Evolutionary conservation across 1,284 basidiomycete species (phyloP), one percentile per base, ranked within the genome.

Genomic region (Wallemia ichthyophaga): DNA sequence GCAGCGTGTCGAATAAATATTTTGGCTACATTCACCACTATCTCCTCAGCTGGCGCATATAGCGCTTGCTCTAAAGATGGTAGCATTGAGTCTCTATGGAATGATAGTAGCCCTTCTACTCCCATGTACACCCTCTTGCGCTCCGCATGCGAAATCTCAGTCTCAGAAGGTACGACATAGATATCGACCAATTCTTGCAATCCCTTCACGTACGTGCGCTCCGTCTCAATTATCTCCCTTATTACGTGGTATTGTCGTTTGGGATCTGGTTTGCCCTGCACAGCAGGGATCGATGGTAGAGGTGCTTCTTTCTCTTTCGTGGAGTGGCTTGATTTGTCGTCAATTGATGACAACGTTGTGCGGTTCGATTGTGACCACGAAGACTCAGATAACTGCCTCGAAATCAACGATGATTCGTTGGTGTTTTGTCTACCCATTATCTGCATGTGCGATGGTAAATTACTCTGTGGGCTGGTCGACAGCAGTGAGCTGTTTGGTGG

Each of bases 111-210:
- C 1, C 83, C 79, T 63, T 96, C 92, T 32, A 96, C 74, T 26
- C 91, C 88, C 61, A 81, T 81, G 69, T 96, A 98, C 25, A 96
- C 88, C 37, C 91, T 76, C 67, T 85, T 88, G 61, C 92, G 80
- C 70, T 96, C 94, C 1, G 78, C 68, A 19, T 75, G 72, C n/a
- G 89, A 86, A n/a, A 94, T 76, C 21, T 89, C 74, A 0, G 85
- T 83, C 62, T 94, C 87, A 67, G 80, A 84, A 32, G 88, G 87
- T 65, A 79, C 81, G 70, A 98, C 84, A 68, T 98, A 99, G 62
- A 98, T 94, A 61, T 91, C 84, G 58, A 91, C 80, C 25, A 99
- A 77, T 70, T 95, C 92, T 67, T 84, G 80, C 24, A 99, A 72
- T 15, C 86, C 85, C 64, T 83, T 83, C 60, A 95, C 86, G 69